phyloP scores from a whole-genome alignment of 495 filamentous ascomycete genomes.

The Neurospora sp. region DNA sequence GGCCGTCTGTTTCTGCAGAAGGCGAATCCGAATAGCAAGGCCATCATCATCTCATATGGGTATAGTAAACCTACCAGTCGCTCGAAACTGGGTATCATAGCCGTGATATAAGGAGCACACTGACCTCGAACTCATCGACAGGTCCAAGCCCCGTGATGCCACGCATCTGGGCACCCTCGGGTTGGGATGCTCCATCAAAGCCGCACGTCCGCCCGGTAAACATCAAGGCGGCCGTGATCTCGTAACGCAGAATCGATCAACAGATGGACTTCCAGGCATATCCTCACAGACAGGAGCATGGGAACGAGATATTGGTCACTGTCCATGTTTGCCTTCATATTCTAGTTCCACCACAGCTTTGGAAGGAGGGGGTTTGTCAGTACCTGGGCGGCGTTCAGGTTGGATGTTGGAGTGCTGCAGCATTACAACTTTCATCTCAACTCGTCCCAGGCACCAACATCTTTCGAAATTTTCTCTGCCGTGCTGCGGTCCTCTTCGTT shows the following conservation, averaged over 20 bases:
- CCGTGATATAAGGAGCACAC: not conserved
- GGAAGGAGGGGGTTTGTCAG: not conserved
- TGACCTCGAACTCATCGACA: not conserved
- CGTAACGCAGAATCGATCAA: not conserved
- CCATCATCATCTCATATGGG: not conserved
- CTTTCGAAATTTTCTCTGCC: not conserved
- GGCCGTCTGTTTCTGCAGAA: not conserved
- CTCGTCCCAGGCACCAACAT: not conserved
- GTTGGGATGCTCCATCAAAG: not conserved
- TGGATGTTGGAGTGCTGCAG: not conserved
- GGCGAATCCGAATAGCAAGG: not conserved
- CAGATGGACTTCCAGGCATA: not conserved
- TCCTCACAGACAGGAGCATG: not conserved
- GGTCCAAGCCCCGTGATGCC: not conserved
- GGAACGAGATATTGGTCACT: not conserved
- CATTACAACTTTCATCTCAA: not conserved
- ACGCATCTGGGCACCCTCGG: not conserved
- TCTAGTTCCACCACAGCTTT: not conserved
- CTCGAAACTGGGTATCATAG: not conserved
- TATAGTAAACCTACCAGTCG: not conserved
- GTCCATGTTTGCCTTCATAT: not conserved
- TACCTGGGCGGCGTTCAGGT: not conserved
- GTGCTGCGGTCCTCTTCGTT: not conserved
- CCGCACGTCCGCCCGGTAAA: not conserved
- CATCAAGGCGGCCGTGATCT: not conserved